Evolutionary conservation across 345 rosid species (phyloP).

Genomic region (Eucalyptus victrix): DNA sequence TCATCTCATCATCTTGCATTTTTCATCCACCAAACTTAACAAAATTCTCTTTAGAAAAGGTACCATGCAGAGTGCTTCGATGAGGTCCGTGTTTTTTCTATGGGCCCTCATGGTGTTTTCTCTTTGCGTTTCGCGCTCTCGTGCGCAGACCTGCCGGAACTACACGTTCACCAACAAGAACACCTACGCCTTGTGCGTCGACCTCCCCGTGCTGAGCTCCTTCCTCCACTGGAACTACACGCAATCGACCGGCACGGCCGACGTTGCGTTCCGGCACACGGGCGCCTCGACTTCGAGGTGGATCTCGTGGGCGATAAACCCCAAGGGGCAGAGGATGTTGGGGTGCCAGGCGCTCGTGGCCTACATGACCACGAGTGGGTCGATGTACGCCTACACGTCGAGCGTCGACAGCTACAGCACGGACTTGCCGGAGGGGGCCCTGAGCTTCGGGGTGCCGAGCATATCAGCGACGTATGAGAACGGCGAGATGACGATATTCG

Average conservation of each 20-base stretch:
- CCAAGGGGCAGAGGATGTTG: constrained; percentile 11
- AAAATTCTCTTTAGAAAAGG: not conserved
- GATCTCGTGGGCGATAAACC: constrained; percentile 73
- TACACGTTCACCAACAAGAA: constrained; percentile 20
- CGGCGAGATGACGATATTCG: constrained; percentile 45
- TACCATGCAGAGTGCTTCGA: not conserved
- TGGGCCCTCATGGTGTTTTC: not conserved
- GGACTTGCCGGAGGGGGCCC: not conserved
- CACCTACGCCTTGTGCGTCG: constrained; percentile 10
- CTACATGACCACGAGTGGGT: constrained; percentile 18
- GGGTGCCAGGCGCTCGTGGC: constrained; percentile 67
- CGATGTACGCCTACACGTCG: constrained; percentile 23
- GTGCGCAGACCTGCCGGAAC: constrained; percentile 20
- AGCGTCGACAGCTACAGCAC: not conserved
- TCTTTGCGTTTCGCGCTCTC: not conserved
- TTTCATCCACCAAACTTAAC: not conserved
- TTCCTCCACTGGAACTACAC: constrained; percentile 59
- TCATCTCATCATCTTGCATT: not conserved
- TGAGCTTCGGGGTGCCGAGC: constrained; percentile 35
- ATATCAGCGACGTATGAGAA: constrained; percentile 7
- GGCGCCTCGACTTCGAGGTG: constrained; percentile 24
- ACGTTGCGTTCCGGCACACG: constrained; percentile 46
- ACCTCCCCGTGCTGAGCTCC: constrained; percentile 33
- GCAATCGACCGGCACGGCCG: constrained; percentile 17
- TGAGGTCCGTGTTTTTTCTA: not conserved